Conservation (phyloP, 345 rosid species). For the Balakata baccata region DNA sequence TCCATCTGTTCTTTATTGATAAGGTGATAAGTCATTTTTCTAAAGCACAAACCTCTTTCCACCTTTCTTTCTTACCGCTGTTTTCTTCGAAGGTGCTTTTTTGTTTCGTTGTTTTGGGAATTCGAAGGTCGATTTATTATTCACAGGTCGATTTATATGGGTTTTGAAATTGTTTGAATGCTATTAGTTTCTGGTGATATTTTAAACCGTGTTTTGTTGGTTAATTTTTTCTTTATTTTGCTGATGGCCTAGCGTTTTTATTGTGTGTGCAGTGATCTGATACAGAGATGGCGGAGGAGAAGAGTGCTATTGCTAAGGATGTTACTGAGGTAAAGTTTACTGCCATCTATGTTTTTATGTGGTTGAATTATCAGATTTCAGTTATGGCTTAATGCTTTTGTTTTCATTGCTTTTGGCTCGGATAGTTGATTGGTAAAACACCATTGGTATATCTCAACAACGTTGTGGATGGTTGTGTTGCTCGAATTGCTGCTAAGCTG, state of each 20-base stretch:
- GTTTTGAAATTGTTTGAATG: constrained; percentile 1
- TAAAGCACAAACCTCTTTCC: too few relatives aligned
- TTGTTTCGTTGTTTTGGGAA: too few relatives aligned
- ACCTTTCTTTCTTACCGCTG: too few relatives aligned
- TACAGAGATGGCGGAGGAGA: constrained; percentile 32
- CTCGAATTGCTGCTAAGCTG: constrained; percentile 71
- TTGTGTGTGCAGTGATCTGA: constrained; percentile 17
- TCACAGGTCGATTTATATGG: too few relatives aligned
- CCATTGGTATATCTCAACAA: constrained; percentile 80
- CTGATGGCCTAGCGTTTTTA: background rate
- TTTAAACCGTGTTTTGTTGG: background rate
- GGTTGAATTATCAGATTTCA: background rate
- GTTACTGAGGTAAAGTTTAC: constrained; percentile 50
- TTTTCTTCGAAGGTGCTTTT: too few relatives aligned
- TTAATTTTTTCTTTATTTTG: background rate
- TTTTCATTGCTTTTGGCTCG: constrained; percentile 5
- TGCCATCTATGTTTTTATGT: background rate
- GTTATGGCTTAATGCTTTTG: background rate
- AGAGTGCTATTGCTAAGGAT: constrained; percentile 49
- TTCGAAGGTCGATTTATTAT: too few relatives aligned
- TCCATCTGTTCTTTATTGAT: too few relatives aligned
- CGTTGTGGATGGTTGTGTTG: constrained; percentile 68
- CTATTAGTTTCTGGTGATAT: background rate
- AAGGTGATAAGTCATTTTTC: too few relatives aligned
- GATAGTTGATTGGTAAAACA: constrained; percentile 69